Base-by-base conservation (phyloP, 495 filamentous ascomycete genomes). In the Filosporella fistucella region DNA sequence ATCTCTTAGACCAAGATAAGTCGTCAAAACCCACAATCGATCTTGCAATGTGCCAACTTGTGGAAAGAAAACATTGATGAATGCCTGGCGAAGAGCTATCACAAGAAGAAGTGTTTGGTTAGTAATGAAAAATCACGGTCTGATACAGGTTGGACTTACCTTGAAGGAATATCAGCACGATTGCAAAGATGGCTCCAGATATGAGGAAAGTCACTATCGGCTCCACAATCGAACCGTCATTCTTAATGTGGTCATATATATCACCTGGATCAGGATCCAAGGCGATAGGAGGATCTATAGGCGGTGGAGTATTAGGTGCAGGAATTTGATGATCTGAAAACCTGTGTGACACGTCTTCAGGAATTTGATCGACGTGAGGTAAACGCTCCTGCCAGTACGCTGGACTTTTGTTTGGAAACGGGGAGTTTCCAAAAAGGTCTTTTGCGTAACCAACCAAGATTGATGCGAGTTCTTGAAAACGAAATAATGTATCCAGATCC, bases 131-230 rank as follows among this genome's bases (percentile, higher is more conserved):
- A 5, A 4, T 29, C 10, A 18, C 9, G 21, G 17, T 3, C 6
- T 8, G 14, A 11, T 4, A 38, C 8, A 9, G 16, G 3, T 9
- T 40, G 5, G 3, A 49, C 45, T 1, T 20, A 49, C 45, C 24
- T 41, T 49, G 35, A 21, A 49, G 36, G 26, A 49, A 49, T 1
- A 49, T 32, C 25, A 49, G 18, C 35, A 49, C 25, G 30, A 49
- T 30, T 49, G 45, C 36, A 21, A 49, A 49, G 13, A 49, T 32
- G 8, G 35, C 45, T 21, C 45, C 45, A 17, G 24, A 29, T 17
- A 49, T 41, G n/a, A 49, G 36, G 8, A 49, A 26, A 10, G 30
- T 8, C 22, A 41, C 45, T 12, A 49, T 14, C 18, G 34, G 45
- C 20, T 49, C 35, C n/a, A 21, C 3, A 41, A 10, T 4, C 2